Evolutionary conservation across 495 filamentous ascomycete species (phyloP).

Genomic region (Penicillium soppii): DNA sequence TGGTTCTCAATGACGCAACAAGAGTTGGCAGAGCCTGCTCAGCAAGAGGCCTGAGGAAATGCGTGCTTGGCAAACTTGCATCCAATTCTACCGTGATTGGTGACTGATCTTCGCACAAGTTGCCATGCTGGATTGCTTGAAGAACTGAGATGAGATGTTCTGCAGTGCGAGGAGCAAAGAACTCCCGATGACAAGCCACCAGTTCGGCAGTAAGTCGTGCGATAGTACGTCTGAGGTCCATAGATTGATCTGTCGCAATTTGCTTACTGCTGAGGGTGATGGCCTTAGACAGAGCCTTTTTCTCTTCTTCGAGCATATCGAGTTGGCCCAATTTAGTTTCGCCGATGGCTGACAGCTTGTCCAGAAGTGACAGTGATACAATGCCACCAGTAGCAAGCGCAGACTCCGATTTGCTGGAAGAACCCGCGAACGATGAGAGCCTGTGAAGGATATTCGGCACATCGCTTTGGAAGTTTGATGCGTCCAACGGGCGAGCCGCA

Average conservation of each 20-base stretch:
- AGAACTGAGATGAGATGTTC: conserved; percentile 27
- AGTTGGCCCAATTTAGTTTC: conserved; percentile 60
- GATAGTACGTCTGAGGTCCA: conserved; percentile 46
- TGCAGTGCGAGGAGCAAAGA: conserved; percentile 33
- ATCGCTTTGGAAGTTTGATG: conserved; percentile 30
- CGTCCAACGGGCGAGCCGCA: conserved; percentile 32
- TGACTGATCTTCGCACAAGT: conserved; percentile 9
- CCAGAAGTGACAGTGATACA: conserved; percentile 55
- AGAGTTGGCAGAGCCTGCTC: conserved; percentile 34
- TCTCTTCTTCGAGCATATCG: conserved; percentile 63
- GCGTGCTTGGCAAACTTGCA: conserved; percentile 22
- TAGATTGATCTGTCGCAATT: conserved; percentile 46
- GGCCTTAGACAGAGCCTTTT: conserved; percentile 57
- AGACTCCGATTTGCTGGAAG: conserved; percentile 20
- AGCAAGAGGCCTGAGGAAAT: conserved; percentile 38
- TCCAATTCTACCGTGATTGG: conserved; percentile 19
- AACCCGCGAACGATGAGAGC: conserved; percentile 38
- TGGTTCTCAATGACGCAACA: conserved; percentile 23
- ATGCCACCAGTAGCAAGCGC: conserved; percentile 49
- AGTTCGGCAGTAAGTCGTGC: conserved; percentile 50
- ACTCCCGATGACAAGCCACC: conserved; percentile 40
- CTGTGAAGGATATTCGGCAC: conserved; percentile 39
- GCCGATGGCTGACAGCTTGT: conserved; percentile 52
- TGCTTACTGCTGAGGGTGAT: conserved; percentile 47
- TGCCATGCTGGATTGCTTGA: conserved; percentile 19